A percentile compares a stretch with the other conserved stretches of the same genome.
These are phyloP conservation scores for Metschnikowia picachoensis DNA, from an alignment of 805 yeast genomes.

Conservation along the genomic window DNA sequence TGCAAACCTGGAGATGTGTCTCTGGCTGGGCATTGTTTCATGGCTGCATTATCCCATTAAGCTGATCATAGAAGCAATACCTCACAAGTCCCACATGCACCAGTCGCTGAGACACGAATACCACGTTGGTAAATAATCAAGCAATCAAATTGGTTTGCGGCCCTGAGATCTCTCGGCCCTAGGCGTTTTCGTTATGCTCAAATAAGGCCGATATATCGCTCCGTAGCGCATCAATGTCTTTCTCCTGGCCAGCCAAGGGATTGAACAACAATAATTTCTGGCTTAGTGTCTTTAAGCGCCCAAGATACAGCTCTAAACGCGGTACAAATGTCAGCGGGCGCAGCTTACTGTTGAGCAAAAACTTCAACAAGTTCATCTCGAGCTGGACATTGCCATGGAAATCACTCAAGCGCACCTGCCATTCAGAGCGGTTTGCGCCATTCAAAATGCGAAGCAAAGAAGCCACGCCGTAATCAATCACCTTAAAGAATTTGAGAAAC, in stretches of 20 bases:
- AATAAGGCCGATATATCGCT: conserved; percentile 1
- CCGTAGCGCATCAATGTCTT: conserved; percentile 10
- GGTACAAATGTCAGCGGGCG: conserved; percentile 10
- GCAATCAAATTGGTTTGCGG: too few species aligned
- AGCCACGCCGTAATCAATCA: conserved; percentile 27
- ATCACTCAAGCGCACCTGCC: conserved; percentile 26
- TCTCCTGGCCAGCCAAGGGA: conserved; percentile 16
- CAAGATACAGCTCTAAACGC: conserved; percentile 7
- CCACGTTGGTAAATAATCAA: too few species aligned
- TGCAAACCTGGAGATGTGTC: too few species aligned
- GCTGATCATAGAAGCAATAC: too few species aligned
- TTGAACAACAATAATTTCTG: conserved; percentile 20
- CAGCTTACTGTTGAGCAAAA: conserved; percentile 15
- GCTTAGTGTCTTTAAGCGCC: conserved; percentile 16
- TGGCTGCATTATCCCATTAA: too few species aligned
- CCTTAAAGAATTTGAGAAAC: conserved; percentile 36
- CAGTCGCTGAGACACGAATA: too few species aligned
- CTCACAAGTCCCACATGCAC: too few species aligned
- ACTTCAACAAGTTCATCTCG: conserved; percentile 31
- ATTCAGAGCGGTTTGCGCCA: conserved; percentile 13
- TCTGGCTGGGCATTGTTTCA: too few species aligned
- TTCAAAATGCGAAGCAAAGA: conserved; percentile 21
- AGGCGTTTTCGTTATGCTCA: not conserved
- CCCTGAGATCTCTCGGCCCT: not conserved
- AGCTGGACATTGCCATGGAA: conserved; percentile 33